Evolutionary conservation across 1,139 yeast genomes (phyloP), one percentile per base, ranked within the genome.

Genomic region (Kodamaea sp.): DNA sequence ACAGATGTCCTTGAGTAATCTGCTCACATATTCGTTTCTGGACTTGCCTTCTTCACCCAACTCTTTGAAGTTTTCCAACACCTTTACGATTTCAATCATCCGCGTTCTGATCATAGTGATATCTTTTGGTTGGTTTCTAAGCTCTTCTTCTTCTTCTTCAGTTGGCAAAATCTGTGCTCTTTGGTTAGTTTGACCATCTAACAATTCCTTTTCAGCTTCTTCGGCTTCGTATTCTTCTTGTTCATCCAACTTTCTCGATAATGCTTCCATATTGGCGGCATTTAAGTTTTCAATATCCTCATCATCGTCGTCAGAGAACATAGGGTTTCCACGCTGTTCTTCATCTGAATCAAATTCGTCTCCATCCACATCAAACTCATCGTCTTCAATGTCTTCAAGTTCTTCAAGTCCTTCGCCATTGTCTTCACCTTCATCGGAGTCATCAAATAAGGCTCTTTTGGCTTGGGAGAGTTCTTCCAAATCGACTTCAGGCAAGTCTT

Each of bases 1-100:
- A 59, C 94, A 82, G 34, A 94, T 87, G 63, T 94, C 99, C 47
- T 76, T 75, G 19, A 89, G 62, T 42, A 92, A 71, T 61, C 95
- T 82, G 34, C 78, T 79, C 31, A 78, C 70, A 56, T 92, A 89
- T 43, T 89, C 95, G 19, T 83, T 66, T 65, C 98, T 80, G 26
- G 94, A 82, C 57, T 78, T 80, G 9, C 95, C 96, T 55, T 81
- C 92, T 57, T 89, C 96, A 12, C 92, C 86, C 50, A 89, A 61
- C 31, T 73, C 83, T 55, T 83, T 83, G 66, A 90, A 89, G 62
- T 92, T 88, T 59, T 90, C 97, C 50, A 94, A 75, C n/a, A 92
- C 97, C 61, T 90, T 90, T 34, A 89, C 94, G 42, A 94, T 78
- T 68, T 94, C 98, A 47, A 92, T 80, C 83, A 94, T 90, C 64